Evolutionary conservation across 192 early-diverging fungal species (phyloP), one percentile per base, ranked within the genome.

Genomic region (Phycomyces blakesleeanus): DNA sequence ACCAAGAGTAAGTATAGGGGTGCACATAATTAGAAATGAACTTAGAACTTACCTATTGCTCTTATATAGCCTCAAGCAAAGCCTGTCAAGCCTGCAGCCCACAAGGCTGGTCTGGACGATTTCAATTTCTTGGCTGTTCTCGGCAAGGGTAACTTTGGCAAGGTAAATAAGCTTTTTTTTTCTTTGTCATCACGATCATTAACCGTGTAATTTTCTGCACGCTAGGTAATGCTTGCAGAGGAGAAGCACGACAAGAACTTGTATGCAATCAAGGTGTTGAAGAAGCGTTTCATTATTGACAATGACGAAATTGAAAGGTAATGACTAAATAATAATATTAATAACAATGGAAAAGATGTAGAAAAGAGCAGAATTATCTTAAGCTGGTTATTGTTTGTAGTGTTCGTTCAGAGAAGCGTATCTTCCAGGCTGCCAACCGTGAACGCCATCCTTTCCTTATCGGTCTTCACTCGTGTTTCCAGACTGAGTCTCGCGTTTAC

Each of bases 81-180:
- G 20, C 49, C 47, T 12, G 4, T 27, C 24, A 49, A 50, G 20
- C 49, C 47, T 12, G 22, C 29, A 6, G 59, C 44, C 34, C 85
- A 78, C 34, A 89, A 89, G 56, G 86, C 97, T 49, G 85, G 89
- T 1, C 70, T 95, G 20, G 91, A 96, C 53, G 95, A 99, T 69
- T 99, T 99, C 64, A 90, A 86, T 60, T 94, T 99, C 57, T 66
- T 95, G 55, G 91, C 94, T 20, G 96, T 99, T 2, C 78, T 99
- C 12, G 97, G 97, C 61, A 97, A 95, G 74, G 97, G 97, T 55
- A 98, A 97, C 80, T 99, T 97, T 85, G 97, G 97, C 72, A 99
- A 99, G 81, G 86, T 87, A 61, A 58, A 39, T 12, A 15, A 14
- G 38, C 38, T 21, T 27, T 3, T 29, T 16, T 5, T 59, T 27